Evolutionary conservation across 2,329 filamentous ascomycete genomes (phyloP).

Genomic region (Diaporthe citriasiana): DNA sequence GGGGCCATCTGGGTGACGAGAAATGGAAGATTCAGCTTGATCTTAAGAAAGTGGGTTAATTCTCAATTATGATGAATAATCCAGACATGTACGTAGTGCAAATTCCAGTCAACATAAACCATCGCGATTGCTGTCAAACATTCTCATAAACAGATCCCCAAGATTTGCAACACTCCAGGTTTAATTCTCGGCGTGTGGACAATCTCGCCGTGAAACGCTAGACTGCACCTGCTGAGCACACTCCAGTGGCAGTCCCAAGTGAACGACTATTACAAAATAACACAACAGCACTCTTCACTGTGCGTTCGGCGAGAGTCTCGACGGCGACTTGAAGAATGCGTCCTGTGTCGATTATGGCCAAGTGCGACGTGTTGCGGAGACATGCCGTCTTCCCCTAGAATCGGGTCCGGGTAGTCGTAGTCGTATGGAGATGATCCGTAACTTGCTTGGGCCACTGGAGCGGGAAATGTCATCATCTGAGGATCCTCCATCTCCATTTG

Average conservation of each 20-base stretch:
- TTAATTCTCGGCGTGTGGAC: too few relatives aligned
- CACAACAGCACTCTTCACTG: background rate
- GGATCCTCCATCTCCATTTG: background rate
- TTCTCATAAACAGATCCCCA: too few relatives aligned
- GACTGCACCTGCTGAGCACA: background rate
- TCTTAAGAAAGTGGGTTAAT: background rate
- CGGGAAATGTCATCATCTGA: background rate
- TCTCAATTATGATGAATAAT: background rate
- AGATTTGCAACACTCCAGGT: too few relatives aligned
- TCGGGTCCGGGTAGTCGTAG: too few relatives aligned
- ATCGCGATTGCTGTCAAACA: background rate
- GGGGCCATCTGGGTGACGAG: constrained; percentile 14
- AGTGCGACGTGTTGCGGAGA: background rate
- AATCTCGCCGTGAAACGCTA: background rate
- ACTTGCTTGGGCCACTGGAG: background rate
- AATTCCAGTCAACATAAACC: background rate
- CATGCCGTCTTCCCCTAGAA: too few relatives aligned
- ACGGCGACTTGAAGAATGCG: background rate
- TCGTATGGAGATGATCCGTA: background rate
- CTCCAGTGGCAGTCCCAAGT: background rate
- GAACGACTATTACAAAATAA: background rate
- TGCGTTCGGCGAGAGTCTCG: background rate
- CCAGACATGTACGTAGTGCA: background rate
- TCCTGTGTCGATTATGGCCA: background rate
- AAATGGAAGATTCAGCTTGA: constrained; percentile 12